Conservation (phyloP, 495 filamentous ascomycete genomes). For the Talaromyces wortmannii region DNA sequence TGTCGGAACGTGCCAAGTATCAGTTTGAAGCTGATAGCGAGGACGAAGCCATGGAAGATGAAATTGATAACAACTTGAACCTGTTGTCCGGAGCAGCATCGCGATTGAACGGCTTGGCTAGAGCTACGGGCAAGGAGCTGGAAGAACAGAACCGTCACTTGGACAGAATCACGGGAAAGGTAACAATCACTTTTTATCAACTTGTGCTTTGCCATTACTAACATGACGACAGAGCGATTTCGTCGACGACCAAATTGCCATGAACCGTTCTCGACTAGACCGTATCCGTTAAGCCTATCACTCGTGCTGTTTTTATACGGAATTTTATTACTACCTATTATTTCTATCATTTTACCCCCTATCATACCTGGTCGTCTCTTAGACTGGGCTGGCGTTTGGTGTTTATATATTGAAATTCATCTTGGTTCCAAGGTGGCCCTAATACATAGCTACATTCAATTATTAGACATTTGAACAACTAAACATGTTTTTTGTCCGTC, state of each 20-base stretch:
- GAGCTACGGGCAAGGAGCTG: conserved; percentile 65
- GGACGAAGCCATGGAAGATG: conserved; percentile 68
- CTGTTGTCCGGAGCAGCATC: conserved; percentile 51
- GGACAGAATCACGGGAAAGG: conserved; percentile 67
- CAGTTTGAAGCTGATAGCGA: conserved; percentile 74
- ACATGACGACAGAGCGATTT: conserved; percentile 48
- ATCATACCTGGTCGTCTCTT: background rate
- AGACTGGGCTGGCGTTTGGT: background rate
- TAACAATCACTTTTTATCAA: conserved; percentile 12
- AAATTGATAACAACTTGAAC: conserved; percentile 62
- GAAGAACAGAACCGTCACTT: conserved; percentile 70
- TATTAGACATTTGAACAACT: background rate
- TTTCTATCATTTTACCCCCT: background rate
- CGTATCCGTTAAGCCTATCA: conserved; percentile 41
- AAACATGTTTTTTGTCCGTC: background rate
- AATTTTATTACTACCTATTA: background rate
- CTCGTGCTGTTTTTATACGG: background rate
- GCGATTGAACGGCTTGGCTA: conserved; percentile 58
- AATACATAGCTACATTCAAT: background rate
- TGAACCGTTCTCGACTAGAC: conserved; percentile 60
- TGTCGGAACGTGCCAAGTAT: conserved; percentile 66
- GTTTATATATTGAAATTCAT: background rate
- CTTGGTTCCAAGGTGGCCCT: background rate
- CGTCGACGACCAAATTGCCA: conserved; percentile 64
- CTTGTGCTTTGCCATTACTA: conserved; percentile 13